Conservation (phyloP, 768 basidiomycete species). For the Leccinum variicolor region DNA sequence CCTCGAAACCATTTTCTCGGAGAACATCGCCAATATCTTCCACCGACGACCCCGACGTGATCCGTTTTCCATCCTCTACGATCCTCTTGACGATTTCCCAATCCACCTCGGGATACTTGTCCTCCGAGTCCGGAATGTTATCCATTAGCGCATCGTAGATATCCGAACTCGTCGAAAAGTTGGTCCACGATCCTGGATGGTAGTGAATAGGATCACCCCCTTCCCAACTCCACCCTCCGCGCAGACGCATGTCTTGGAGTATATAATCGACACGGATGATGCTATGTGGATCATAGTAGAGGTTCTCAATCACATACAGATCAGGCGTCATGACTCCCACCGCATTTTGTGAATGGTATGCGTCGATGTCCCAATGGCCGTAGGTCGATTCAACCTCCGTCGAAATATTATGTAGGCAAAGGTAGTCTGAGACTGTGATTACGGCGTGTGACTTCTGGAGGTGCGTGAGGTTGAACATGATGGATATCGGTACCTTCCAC, state of each 20-base stretch:
- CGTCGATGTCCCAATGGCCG: slow-evolving; percentile 36
- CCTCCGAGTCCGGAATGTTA: not conserved
- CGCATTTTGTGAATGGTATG: slow-evolving; percentile 27
- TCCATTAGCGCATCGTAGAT: not conserved
- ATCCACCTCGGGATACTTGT: not conserved
- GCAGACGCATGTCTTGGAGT: not conserved
- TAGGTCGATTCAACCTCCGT: slow-evolving; percentile 31
- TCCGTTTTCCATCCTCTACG: slow-evolving; percentile 19
- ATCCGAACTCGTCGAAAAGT: not conserved
- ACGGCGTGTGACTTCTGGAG: slow-evolving; percentile 36
- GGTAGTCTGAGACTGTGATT: slow-evolving; percentile 39
- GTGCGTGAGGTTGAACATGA: slow-evolving; percentile 44
- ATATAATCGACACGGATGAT: not conserved
- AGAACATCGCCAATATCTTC: slow-evolving; percentile 33
- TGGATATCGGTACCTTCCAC: slow-evolving; percentile 31
- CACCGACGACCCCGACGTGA: slow-evolving; percentile 21
- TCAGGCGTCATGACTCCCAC: not conserved
- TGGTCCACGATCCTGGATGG: not conserved
- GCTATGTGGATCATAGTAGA: not conserved
- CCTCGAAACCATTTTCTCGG: slow-evolving; percentile 36
- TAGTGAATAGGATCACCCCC: not conserved
- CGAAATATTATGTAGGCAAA: slow-evolving; percentile 37
- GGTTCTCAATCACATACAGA: not conserved
- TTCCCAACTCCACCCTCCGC: not conserved
- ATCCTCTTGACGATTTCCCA: slow-evolving; percentile 12